A percentile compares a stretch with the other conserved stretches of the same genome.
Evolutionary conservation across 129 eudicot species (phyloP).

Genomic region (Solidago caesia): DNA sequence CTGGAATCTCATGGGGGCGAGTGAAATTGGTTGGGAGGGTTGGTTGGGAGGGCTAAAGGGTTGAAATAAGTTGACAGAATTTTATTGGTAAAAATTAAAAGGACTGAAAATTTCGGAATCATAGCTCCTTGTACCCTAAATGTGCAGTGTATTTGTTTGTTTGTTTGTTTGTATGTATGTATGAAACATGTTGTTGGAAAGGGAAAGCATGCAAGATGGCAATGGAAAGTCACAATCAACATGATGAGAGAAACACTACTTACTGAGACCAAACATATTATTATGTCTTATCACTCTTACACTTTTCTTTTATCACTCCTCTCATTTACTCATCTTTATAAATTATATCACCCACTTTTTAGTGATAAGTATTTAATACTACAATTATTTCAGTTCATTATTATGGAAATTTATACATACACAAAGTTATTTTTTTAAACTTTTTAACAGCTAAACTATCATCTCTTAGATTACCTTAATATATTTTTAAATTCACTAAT

Average conservation of each 20-base stretch:
- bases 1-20: too few species aligned
- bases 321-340: conserved; percentile 8
- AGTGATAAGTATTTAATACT: not conserved
- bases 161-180: conserved; percentile 5
- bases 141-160: not conserved
- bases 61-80: too few species aligned
- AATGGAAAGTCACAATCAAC: conserved; percentile 24
- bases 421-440: too few species aligned
- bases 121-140: too few species aligned
- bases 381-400: not conserved
- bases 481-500: too few species aligned
- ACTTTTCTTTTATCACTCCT: conserved; percentile 18
- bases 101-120: too few species aligned
- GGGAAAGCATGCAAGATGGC: conserved; percentile 6
- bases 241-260: conserved; percentile 26
- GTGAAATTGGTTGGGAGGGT: too few species aligned
- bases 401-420: too few species aligned
- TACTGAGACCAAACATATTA: conserved; percentile 31
- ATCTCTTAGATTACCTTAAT: too few species aligned
- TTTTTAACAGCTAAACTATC: too few species aligned
- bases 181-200: conserved; percentile 17
- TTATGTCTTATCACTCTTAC: conserved; percentile 26
- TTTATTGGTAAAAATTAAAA: too few species aligned
- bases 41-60: too few species aligned
- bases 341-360: conserved; percentile 6